Conservation (phyloP, 2,329 filamentous ascomycete genomes). For the Tolypocladium ovalisporum region DNA sequence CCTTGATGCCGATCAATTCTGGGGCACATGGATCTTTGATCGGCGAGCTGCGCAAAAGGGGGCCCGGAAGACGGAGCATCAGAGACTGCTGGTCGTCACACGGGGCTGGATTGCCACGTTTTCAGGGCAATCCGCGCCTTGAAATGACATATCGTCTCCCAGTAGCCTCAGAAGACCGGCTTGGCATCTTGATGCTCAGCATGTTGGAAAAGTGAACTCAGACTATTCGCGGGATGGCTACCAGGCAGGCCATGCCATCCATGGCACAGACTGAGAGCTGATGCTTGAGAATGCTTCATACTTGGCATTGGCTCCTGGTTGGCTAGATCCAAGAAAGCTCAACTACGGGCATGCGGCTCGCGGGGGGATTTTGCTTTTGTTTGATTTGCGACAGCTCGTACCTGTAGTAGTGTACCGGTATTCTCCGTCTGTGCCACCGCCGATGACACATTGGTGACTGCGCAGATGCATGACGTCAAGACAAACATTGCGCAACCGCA, state of each 20-base stretch:
- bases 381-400: background rate
- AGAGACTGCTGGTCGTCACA: background rate
- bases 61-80: background rate
- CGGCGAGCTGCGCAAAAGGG: background rate
- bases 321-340: background rate
- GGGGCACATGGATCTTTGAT: background rate
- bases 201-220: background rate
- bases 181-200: background rate
- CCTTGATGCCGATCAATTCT: background rate
- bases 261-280: background rate
- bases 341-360: background rate
- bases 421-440: too few species aligned
- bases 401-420: too few species aligned
- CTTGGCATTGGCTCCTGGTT: background rate
- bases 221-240: background rate
- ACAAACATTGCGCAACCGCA: background rate
- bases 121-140: too few species aligned
- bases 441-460: background rate
- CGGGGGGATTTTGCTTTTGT: background rate
- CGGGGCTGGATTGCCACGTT: background rate
- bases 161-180: background rate
- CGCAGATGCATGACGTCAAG: background rate
- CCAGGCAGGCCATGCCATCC: background rate
- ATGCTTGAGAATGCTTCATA: background rate
- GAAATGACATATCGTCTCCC: background rate